Percentiles rank a stretch among this genome's conserved stretches.
These are phyloP conservation scores for Dichotomocladium elegans DNA, from an alignment of 371 early-diverging fungal genomes.

Conservation along the genomic window DNA sequence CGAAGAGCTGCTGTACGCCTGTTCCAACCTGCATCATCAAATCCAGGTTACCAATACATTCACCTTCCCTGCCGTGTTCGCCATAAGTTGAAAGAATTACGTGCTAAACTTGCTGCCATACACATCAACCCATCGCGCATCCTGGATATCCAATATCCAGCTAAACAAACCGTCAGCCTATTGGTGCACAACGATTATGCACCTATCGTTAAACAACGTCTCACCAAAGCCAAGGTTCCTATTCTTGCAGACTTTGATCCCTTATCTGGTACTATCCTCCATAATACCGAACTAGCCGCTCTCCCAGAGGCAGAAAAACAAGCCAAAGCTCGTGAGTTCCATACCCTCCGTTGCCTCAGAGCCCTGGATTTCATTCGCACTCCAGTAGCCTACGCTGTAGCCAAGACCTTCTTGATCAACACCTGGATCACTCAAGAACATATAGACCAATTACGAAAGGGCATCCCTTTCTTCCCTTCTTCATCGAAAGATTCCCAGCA, in stretches of 20 bases:
- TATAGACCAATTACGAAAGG: no score
- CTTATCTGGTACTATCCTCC: not conserved
- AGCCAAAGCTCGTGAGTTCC: not conserved
- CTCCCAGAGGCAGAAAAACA: not conserved
- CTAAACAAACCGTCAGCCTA: not conserved
- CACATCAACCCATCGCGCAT: no score
- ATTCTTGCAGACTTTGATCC: not conserved
- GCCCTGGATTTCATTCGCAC: not conserved
- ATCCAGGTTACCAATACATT: no score
- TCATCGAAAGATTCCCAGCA: no score
- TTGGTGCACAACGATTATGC: conserved; percentile 9
- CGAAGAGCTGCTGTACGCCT: no score
- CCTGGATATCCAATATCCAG: conserved; percentile 9
- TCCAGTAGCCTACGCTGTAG: not conserved
- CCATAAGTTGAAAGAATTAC: not conserved
- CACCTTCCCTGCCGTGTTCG: not conserved
- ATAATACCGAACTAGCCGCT: not conserved
- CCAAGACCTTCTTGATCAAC: not conserved
- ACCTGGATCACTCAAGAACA: not conserved
- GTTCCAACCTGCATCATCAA: no score
- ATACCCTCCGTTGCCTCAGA: not conserved
- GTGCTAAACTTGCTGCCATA: no score
- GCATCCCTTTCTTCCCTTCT: no score
- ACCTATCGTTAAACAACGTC: not conserved
- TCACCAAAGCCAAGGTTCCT: not conserved